Evolutionary conservation across 176 grass and related monocot genomes (phyloP), one percentile per base, ranked within the genome.

Genomic region (Hordeum marinum): DNA sequence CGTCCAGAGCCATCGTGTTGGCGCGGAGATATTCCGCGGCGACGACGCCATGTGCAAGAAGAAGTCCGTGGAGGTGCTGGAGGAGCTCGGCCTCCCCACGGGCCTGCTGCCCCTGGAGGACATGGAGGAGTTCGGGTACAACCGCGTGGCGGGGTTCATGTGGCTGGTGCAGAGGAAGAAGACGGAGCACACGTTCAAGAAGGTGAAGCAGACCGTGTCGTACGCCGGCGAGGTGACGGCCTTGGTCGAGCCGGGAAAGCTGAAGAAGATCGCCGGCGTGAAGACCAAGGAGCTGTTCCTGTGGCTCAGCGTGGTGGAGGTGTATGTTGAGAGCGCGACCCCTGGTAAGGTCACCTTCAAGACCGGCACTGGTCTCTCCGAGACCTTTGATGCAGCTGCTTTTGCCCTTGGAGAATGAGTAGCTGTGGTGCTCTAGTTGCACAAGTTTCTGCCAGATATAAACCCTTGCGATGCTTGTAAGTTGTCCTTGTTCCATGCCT

Each of bases 51-150:
- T 77, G 11, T 88, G 86, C 72, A 82, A 20, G 86, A 82, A 88
- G 72, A 77, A 68, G 79, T 67, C 18, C 0, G 9, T 82, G 9
- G 78, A 82, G 18, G 12, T 82, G n/a, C 85, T 87, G 6, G 69
- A 32, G 11, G 79, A 87, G 71, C 41, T 80, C 0, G 55, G 82
- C 57, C 87, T 89, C 5, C 87, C 87, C 0, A 57, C 42, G 64
- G 81, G 87, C 18, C 75, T 89, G 10, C 59, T 89, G 42, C 82
- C 86, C 0, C 17, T 84, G 9, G 87, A 89, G 18, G 59, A 84
- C 41, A 75, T 84, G 10, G 66, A 84, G 58, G 87, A 89, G 87
- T 84, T 89, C 8, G 81, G 87, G 4, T 73, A 84, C 55, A 89
- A 84, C 31, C 66, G 76, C 0, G 76, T 3, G 0, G 57, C 41